Evolutionary conservation across 257 asterid genomes (phyloP), one percentile per base, ranked within the genome.

Genomic region (Solanum bukasovii): DNA sequence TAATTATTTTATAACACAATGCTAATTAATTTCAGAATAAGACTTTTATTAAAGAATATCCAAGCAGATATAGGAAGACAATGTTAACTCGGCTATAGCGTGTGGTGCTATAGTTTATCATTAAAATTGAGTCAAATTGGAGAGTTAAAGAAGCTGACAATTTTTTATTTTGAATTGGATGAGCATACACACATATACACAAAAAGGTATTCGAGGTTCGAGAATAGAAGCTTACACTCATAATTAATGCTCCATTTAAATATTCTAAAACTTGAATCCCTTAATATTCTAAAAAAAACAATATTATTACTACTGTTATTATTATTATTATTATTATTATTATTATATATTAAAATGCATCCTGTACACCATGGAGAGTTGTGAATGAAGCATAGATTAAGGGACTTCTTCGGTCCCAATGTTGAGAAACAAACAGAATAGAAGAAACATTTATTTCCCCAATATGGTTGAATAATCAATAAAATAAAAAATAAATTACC

Each of bases 121-220:
- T 59, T 83, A 88, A 91, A 78, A 87, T 89, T 74, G 91, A 90
- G 93, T 94, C 97, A 91, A 92, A 89, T 88, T 87, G 92, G 91
- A 89, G 93, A 92, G 94, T 91, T 91, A 89, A 92, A 91, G 93
- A 91, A 89, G 91, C 93, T 90, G 96, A 94, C 93, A 90, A 87
- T 73, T 37, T 61, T 20, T 7, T 18, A 56, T 56, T 87, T 92
- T 87, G 79, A 84, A 21, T 85, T 85, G 84, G 21, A 52, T 89
- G 84, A 83, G 91, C 77, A 44, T 83, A 65, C 21, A 65, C 25
- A 84, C 65, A 84, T 56, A 81, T 35, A 83, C 65, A 83, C 73
- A 87, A 71, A 27, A 63, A n/a, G 35, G 86, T 71, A 89, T 84
- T 93, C 92, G 89, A 91, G 93, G 88, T 92, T 92, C 90, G 87